Evolutionary conservation across 176 grass and related monocot species (phyloP).

Genomic region (Carex littledalei): DNA sequence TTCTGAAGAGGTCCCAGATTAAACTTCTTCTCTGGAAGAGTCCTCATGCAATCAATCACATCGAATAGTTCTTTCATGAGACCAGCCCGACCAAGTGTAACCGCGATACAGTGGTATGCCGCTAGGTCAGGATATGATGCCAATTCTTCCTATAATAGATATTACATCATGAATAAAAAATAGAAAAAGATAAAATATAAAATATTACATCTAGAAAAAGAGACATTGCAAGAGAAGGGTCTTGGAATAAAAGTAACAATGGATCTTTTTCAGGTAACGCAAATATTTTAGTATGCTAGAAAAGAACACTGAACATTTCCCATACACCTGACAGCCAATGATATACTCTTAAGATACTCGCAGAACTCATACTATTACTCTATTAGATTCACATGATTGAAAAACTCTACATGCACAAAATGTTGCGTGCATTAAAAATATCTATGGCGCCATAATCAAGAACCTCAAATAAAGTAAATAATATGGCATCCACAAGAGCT

Average conservation of each 20-base stretch:
- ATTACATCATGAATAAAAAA: slow-evolving; percentile 12
- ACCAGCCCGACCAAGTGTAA: slow-evolving; percentile 85
- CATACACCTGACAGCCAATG: not conserved
- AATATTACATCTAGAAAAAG: not conserved
- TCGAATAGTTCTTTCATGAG: slow-evolving; percentile 97
- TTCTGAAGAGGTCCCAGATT: slow-evolving; percentile 58
- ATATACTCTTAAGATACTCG: not conserved
- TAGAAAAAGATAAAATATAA: slow-evolving; percentile 16
- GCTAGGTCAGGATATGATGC: slow-evolving; percentile 90
- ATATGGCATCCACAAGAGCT: not conserved
- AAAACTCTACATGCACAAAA: not conserved
- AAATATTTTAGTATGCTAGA: not conserved
- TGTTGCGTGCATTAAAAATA: not conserved
- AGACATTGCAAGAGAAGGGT: not conserved
- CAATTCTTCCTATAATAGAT: slow-evolving; percentile 71
- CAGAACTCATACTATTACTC: not conserved
- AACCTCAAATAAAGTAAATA: not conserved
- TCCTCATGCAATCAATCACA: slow-evolving; percentile 88
- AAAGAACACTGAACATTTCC: not conserved
- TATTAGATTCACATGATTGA: not conserved
- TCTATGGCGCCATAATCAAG: not conserved
- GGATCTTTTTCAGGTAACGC: not conserved
- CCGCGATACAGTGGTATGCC: slow-evolving; percentile 88
- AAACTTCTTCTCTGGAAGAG: slow-evolving; percentile 64
- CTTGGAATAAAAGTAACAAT: not conserved